Evolutionary conservation across 805 yeast species (phyloP), one percentile per base, ranked within the genome.

Genomic region (Yamadazyma ubonensis): DNA sequence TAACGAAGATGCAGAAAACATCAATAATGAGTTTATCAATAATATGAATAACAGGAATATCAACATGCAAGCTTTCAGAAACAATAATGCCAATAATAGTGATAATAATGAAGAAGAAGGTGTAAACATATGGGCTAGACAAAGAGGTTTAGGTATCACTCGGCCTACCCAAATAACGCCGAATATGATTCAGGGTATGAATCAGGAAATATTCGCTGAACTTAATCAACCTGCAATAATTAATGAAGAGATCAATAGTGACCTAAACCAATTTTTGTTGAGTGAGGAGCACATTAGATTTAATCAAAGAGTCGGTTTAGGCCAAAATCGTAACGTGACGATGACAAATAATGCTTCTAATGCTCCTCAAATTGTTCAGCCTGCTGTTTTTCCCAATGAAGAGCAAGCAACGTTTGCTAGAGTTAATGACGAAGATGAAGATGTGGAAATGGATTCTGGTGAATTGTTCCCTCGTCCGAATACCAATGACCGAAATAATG

Each of bases 331-430:
- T 21, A 21, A 32, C 12, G 11, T 17, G 18, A 4, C 15, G 12
- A 12, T 16, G 3, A 11, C 23, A 36, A 16, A 36, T 7, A 12
- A 31, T 10, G 30, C 29, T 16, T 15, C 41, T 19, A 57, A 67
- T 48, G 73, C 72, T 3, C 73, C 73, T 1, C 73, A 66, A 29
- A 63, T 67, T 8, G 49, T 50, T 12, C 74, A 67, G 43, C 70
- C 69, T 5, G 63, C 73, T 11, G 70, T 69, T 3, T 69, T 69
- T 40, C 63, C 70, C 16, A 50, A 49, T 48, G 59, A 53, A 20
- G 49, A 52, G 35, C 41, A 53, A 46, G 39, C 48, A 5, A 44
- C 44, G 11, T 43, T 47, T 19, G 59, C 62, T 3, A 27, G 39
- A 28, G 42, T 44, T 10, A 43, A 46, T 38, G 49, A 40, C 15